Conservation (phyloP, 805 yeast genomes). For the Wickerhamiella slavikovae region DNA sequence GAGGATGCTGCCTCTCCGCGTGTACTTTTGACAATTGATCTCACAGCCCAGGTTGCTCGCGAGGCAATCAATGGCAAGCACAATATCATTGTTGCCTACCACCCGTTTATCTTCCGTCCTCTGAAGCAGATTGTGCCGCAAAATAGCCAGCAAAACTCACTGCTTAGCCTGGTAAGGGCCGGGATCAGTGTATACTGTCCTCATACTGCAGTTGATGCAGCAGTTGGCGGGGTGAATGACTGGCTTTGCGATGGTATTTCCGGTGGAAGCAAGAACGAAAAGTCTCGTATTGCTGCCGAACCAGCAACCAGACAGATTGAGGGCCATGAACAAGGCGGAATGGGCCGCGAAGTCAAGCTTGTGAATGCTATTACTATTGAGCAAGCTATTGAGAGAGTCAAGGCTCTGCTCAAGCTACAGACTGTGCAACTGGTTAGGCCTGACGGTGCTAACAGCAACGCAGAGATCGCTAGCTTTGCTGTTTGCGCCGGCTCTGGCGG, state of each 20-base stretch:
- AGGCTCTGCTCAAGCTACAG: constrained; percentile 28
- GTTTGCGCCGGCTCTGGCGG: constrained; percentile 94
- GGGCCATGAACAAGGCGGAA: constrained; percentile 40
- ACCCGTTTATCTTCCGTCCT: constrained; percentile 85
- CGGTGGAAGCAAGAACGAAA: constrained; percentile 13
- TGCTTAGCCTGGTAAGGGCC: constrained; percentile 47
- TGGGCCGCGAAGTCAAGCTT: constrained; percentile 53
- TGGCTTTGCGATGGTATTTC: constrained; percentile 55
- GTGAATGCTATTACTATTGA: constrained; percentile 23
- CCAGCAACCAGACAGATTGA: constrained; percentile 21
- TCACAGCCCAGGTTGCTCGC: constrained; percentile 62
- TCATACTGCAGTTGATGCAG: constrained; percentile 92
- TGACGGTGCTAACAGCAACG: constrained; percentile 11
- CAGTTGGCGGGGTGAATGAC: constrained; percentile 82
- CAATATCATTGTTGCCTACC: constrained; percentile 61
- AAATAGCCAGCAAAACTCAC: constrained; percentile 67
- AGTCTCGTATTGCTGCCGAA: constrained; percentile 21
- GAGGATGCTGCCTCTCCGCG: constrained; percentile 8
- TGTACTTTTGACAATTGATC: constrained; percentile 58
- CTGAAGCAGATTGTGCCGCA: constrained; percentile 47
- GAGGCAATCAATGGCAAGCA: constrained; percentile 49
- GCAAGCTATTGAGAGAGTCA: constrained; percentile 30
- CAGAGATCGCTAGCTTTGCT: constrained; percentile 36
- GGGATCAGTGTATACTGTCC: constrained; percentile 87
- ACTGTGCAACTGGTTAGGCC: constrained; percentile 35